These are phyloP conservation scores for Thalassiosira sp. DNA, from an alignment of 352 stramenopile species.

Conservation along the genomic window DNA sequence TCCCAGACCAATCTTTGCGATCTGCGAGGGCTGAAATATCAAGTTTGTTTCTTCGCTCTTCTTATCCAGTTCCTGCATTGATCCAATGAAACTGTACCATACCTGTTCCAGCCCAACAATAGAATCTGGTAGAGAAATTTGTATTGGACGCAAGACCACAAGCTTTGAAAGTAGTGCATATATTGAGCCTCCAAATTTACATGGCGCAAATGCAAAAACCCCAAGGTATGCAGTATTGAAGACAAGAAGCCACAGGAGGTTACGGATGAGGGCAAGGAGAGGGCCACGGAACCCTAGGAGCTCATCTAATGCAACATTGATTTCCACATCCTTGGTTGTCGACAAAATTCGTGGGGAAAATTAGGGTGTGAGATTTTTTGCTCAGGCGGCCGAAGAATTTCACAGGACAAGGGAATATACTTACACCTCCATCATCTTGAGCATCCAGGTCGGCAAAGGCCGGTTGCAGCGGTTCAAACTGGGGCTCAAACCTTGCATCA, in stretches of 20 bases:
- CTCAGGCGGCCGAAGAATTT: background rate
- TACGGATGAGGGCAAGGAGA: conserved; percentile 91
- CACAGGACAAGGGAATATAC: background rate
- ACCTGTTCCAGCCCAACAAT: conserved; percentile 6
- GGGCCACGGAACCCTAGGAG: conserved; percentile 94
- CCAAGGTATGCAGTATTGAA: conserved; percentile 97
- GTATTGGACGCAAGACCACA: conserved; percentile 33
- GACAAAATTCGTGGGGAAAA: background rate
- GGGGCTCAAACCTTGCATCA: conserved; percentile 58
- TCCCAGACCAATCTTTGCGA: conserved; percentile 46
- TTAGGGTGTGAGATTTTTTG: background rate
- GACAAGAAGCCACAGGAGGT: conserved; percentile 95
- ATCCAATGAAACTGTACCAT: conserved; percentile 15
- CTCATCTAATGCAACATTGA: conserved; percentile 93
- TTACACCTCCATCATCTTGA: conserved; percentile 61
- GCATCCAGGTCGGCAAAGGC: conserved; percentile 45
- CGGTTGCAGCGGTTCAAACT: conserved; percentile 69
- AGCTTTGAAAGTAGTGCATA: conserved; percentile 81
- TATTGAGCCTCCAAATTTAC: conserved; percentile 84
- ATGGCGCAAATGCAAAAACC: conserved; percentile 95
- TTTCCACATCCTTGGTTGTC: conserved; percentile 61
- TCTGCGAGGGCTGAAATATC: conserved; percentile 44
- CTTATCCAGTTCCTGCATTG: conserved; percentile 35
- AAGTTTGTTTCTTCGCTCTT: conserved; percentile 50
- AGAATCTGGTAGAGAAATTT: conserved; percentile 1